A percentile compares a stretch with the other conserved stretches of the same genome.
phyloP scores from a whole-genome alignment of 495 filamentous ascomycete genomes.

The Hamigera avellanea region DNA sequence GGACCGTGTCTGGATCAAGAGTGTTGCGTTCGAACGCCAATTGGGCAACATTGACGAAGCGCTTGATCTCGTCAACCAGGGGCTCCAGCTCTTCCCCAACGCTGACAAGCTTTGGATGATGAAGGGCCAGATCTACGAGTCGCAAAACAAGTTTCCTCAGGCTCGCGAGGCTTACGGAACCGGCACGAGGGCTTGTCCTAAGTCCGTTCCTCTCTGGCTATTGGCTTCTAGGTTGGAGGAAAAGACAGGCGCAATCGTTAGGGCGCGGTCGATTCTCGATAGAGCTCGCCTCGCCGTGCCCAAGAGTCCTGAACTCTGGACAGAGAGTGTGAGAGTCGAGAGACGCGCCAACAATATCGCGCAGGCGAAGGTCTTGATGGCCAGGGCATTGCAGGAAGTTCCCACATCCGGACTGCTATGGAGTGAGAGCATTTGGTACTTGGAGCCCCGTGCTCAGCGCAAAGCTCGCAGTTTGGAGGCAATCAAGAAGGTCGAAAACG shows the following conservation, averaged over 20 bases:
- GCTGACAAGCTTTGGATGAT: constrained; percentile 93
- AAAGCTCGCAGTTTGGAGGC: constrained; percentile 85
- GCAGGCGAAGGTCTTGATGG: constrained; percentile 86
- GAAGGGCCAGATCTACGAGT: constrained; percentile 95
- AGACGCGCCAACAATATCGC: constrained; percentile 71
- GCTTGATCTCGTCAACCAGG: constrained; percentile 77
- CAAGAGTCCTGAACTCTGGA: constrained; percentile 77
- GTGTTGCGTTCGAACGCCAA: constrained; percentile 81
- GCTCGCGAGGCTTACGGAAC: constrained; percentile 86
- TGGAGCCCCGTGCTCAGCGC: constrained; percentile 81
- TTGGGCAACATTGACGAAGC: constrained; percentile 67
- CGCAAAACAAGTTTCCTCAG: constrained; percentile 60
- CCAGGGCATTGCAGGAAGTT: constrained; percentile 79
- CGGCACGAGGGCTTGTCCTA: constrained; percentile 75
- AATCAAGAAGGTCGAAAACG: constrained; percentile 92
- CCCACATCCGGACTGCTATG: constrained; percentile 85
- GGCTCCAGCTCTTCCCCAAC: constrained; percentile 75
- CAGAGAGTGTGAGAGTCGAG: constrained; percentile 84
- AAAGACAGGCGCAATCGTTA: constrained; percentile 69
- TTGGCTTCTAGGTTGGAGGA: constrained; percentile 83
- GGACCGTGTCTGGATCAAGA: constrained; percentile 94
- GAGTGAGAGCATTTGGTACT: constrained; percentile 88
- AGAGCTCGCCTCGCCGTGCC: constrained; percentile 76
- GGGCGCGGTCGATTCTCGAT: constrained; percentile 86
- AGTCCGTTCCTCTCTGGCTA: constrained; percentile 79